Evolutionary conservation across 805 yeast genomes (phyloP).

Genomic region (Candida chauliodis): DNA sequence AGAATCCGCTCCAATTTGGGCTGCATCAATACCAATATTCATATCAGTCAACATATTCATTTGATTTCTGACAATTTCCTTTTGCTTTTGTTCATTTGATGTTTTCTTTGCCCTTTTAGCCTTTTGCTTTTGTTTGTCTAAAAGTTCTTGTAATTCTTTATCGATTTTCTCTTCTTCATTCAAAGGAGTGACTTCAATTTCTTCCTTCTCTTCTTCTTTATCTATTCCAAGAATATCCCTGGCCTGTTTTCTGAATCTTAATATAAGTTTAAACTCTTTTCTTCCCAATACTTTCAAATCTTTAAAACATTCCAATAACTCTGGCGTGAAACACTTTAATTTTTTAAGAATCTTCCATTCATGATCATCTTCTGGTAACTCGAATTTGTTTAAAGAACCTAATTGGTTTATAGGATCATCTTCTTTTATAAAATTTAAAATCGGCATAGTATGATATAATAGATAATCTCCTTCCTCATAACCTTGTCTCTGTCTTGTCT

Average conservation of each 20-base stretch:
- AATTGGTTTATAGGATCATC: slow-evolving; percentile 82
- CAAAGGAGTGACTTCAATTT: slow-evolving; percentile 62
- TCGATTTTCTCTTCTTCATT: slow-evolving; percentile 90
- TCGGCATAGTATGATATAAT: slow-evolving; percentile 64
- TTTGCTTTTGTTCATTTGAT: slow-evolving; percentile 78
- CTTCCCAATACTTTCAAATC: slow-evolving; percentile 93
- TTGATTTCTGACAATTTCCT: slow-evolving; percentile 87
- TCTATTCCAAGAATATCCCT: slow-evolving; percentile 72
- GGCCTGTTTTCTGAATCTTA: slow-evolving; percentile 87
- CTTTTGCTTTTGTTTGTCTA: slow-evolving; percentile 65
- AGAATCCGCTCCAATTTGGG: slow-evolving; percentile 70
- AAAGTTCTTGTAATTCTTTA: slow-evolving; percentile 72
- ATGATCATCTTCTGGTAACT: slow-evolving; percentile 53
- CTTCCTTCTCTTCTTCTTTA: slow-evolving; percentile 46
- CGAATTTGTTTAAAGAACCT: slow-evolving; percentile 69
- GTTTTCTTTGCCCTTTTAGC: slow-evolving; percentile 78
- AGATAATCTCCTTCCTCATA: slow-evolving; percentile 90
- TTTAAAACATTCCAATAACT: slow-evolving; percentile 76
- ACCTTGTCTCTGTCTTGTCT: slow-evolving; percentile 89
- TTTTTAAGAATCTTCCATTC: slow-evolving; percentile 72
- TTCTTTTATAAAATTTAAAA: slow-evolving; percentile 75
- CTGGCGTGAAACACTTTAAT: slow-evolving; percentile 73
- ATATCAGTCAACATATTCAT: slow-evolving; percentile 92
- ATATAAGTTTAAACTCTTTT: slow-evolving; percentile 81
- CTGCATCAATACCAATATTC: slow-evolving; percentile 93